Conservation (phyloP, 2,329 filamentous ascomycete genomes). For the Gnomoniopsis sp. region DNA sequence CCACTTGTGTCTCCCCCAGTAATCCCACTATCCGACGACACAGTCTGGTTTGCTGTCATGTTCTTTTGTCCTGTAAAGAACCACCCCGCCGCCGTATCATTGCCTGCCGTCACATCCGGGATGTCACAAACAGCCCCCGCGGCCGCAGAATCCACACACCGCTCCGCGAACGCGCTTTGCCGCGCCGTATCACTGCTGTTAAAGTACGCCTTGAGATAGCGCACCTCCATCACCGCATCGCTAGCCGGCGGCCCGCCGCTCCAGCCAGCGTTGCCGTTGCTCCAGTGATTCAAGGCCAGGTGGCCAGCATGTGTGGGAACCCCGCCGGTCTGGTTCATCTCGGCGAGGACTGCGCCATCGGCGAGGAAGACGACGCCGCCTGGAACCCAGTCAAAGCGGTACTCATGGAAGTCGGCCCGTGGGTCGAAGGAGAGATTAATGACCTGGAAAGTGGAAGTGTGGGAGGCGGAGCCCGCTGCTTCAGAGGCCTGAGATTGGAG, state of each 20-base stretch:
- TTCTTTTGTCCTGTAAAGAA: constrained; percentile 49
- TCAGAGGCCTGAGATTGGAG: constrained; percentile 63
- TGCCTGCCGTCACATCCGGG: constrained; percentile 39
- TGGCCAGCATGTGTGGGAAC: constrained; percentile 62
- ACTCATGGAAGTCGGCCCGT: constrained; percentile 66
- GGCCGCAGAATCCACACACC: constrained; percentile 39
- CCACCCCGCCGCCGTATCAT: constrained; percentile 31
- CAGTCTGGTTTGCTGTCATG: constrained; percentile 46
- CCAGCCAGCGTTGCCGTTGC: constrained; percentile 71
- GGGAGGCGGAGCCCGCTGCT: constrained; percentile 55
- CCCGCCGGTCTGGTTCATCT: constrained; percentile 48
- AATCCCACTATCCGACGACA: constrained; percentile 24
- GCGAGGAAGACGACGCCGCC: constrained; percentile 65
- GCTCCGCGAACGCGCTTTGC: constrained; percentile 33
- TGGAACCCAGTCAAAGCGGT: constrained; percentile 71
- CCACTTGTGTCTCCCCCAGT: constrained; percentile 1
- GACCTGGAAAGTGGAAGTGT: constrained; percentile 55
- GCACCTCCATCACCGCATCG: constrained; percentile 62
- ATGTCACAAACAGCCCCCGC: constrained; percentile 45
- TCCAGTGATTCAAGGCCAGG: constrained; percentile 73
- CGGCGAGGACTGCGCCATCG: constrained; percentile 55
- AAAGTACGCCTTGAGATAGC: constrained; percentile 76
- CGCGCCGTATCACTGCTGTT: constrained; percentile 56
- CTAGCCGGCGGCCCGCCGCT: constrained; percentile 63
- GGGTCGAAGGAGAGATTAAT: constrained; percentile 65